A percentile compares a stretch with the other conserved stretches of the same genome.
These are phyloP conservation scores for Gamsiella multidivaricata DNA, from an alignment of 192 early-diverging fungal genomes.

Conservation along the genomic window DNA sequence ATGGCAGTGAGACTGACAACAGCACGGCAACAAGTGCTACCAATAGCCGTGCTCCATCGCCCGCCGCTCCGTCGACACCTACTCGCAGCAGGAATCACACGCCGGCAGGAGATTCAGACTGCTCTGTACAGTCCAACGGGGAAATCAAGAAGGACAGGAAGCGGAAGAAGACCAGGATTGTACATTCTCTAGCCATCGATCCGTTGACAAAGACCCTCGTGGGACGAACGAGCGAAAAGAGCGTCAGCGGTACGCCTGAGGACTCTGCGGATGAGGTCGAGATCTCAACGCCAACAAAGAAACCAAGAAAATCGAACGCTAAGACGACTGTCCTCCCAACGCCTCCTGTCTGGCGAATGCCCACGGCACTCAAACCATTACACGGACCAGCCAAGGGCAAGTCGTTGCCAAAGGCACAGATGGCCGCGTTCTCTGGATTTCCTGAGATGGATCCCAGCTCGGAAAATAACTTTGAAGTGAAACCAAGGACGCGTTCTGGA, in stretches of 20 bases:
- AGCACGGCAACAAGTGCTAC: neutral
- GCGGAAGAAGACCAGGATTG: conserved; percentile 5
- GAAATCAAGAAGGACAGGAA: neutral
- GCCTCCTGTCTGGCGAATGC: neutral
- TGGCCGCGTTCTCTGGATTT: no score
- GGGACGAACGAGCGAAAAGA: neutral
- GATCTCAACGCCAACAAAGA: conserved; percentile 7
- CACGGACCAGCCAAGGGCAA: conserved; percentile 10
- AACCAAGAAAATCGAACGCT: neutral
- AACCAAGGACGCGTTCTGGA: no score
- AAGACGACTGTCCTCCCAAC: neutral
- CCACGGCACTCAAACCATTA: conserved; percentile 6
- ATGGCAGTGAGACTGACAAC: neutral
- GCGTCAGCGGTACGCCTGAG: conserved; percentile 1
- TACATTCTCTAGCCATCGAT: conserved; percentile 16
- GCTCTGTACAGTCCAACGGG: neutral
- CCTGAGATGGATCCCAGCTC: neutral
- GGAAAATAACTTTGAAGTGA: no score
- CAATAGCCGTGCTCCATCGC: neutral
- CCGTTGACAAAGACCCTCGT: conserved; percentile 2
- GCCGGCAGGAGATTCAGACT: neutral
- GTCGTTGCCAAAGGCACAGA: neutral
- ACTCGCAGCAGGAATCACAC: neutral
- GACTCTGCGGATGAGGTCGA: conserved; percentile 21
- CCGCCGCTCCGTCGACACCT: neutral